phyloP scores from a whole-genome alignment of 2,329 filamentous ascomycete species.

The Esteya vermicola region DNA sequence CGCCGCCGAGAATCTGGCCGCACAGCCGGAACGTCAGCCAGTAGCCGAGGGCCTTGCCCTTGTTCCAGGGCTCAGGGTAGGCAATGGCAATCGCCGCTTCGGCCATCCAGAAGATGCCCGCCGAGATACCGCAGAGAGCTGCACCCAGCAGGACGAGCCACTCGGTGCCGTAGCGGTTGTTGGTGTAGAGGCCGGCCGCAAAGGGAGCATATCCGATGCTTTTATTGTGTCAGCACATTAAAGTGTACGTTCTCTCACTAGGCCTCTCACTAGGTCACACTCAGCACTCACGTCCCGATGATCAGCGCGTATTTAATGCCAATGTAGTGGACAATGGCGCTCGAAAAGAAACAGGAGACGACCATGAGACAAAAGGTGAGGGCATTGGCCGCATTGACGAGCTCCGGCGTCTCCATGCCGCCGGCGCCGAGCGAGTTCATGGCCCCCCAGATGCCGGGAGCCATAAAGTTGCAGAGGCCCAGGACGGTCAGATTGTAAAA shows the following conservation, averaged over 20 bases:
- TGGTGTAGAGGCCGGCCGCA: constrained; percentile 56
- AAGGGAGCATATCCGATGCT: constrained; percentile 53
- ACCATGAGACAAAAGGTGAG: constrained; percentile 52
- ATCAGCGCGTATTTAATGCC: constrained; percentile 59
- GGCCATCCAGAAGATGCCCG: constrained; percentile 63
- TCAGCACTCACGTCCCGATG: constrained; percentile 50
- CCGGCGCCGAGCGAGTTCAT: constrained; percentile 64
- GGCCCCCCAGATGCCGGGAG: constrained; percentile 58
- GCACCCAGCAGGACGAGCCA: constrained; percentile 59
- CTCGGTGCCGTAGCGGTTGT: constrained; percentile 54
- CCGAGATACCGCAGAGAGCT: constrained; percentile 53
- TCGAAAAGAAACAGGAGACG: constrained; percentile 52
- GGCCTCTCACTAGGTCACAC: too few relatives aligned
- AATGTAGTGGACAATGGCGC: constrained; percentile 46
- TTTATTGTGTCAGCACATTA: too few relatives aligned
- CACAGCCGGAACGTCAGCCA: constrained; percentile 43
- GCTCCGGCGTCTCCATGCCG: constrained; percentile 46
- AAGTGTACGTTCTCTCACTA: too few relatives aligned
- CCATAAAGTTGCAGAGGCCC: constrained; percentile 55
- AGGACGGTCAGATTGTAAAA: constrained; percentile 61
- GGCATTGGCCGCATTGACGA: constrained; percentile 58
- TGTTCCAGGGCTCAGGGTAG: constrained; percentile 57
- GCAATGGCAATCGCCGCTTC: constrained; percentile 60
- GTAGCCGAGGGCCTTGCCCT: constrained; percentile 49
- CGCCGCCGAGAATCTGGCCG: constrained; percentile 58